Percentiles rank a stretch among this genome's conserved stretches.
These are phyloP conservation scores for Kuraishia hungarica DNA, from an alignment of 805 yeast species.

Conservation along the genomic window DNA sequence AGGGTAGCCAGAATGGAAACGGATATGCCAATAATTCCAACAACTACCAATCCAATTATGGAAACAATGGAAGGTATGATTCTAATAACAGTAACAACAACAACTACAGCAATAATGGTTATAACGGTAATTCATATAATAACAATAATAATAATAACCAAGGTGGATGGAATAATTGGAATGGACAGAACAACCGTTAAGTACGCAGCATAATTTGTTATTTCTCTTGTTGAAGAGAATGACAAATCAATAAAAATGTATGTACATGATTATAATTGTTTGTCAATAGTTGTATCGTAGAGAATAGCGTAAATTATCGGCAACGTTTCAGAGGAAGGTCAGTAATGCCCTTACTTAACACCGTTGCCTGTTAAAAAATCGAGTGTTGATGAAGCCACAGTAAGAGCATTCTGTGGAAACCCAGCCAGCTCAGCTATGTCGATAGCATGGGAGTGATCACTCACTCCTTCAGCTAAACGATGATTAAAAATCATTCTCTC, in stretches of 20 bases:
- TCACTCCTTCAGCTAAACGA: slow-evolving; percentile 54
- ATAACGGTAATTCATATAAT: not conserved
- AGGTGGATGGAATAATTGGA: not conserved
- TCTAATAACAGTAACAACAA: not conserved
- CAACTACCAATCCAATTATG: not conserved
- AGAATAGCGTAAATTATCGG: not conserved
- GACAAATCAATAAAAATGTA: too few relatives aligned
- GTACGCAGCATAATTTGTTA: not conserved
- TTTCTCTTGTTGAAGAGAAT: not conserved
- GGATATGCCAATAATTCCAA: not conserved
- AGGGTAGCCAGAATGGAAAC: not conserved
- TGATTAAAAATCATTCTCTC: slow-evolving; percentile 41
- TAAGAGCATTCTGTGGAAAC: slow-evolving; percentile 54
- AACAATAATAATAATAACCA: slow-evolving; percentile 9
- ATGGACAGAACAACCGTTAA: not conserved
- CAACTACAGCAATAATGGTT: not conserved
- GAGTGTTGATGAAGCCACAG: slow-evolving; percentile 34
- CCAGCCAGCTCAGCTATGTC: slow-evolving; percentile 75
- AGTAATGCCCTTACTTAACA: not conserved
- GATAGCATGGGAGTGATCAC: slow-evolving; percentile 67
- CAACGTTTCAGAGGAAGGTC: not conserved
- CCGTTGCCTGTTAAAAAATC: not conserved
- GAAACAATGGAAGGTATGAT: not conserved
- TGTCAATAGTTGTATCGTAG: not conserved
- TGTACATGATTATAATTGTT: not conserved